These are phyloP conservation scores for Clathrus columnatus DNA, from an alignment of 768 basidiomycete species.

Conservation along the genomic window DNA sequence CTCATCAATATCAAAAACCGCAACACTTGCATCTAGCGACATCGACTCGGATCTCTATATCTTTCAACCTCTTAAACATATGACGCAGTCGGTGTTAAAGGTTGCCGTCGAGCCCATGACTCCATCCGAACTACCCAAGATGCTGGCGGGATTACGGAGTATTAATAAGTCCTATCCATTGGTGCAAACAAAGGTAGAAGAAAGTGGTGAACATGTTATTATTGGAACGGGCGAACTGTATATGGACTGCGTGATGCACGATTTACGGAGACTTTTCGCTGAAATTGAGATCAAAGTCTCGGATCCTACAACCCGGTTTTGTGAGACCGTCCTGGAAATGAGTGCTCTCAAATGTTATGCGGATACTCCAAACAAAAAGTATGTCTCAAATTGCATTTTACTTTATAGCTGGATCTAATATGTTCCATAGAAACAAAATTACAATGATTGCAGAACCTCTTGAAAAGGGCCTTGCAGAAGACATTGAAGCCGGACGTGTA, in stretches of 20 bases:
- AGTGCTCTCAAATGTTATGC: slow-evolving; percentile 98
- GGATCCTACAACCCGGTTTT: slow-evolving; percentile 96
- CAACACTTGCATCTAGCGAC: slow-evolving; percentile 68
- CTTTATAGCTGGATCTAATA: background rate
- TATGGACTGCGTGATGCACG: slow-evolving; percentile 95
- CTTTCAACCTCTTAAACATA: slow-evolving; percentile 92
- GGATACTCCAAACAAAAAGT: slow-evolving; percentile 99
- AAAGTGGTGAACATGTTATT: slow-evolving; percentile 94
- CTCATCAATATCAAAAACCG: slow-evolving; percentile 90
- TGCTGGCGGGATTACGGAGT: slow-evolving; percentile 93
- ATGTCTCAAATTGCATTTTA: slow-evolving; percentile 22
- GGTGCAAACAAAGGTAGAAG: slow-evolving; percentile 91
- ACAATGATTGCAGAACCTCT: slow-evolving; percentile 99
- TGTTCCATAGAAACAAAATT: slow-evolving; percentile 70
- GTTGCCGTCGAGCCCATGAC: slow-evolving; percentile 97
- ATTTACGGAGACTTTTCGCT: slow-evolving; percentile 82
- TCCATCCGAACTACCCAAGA: slow-evolving; percentile 96
- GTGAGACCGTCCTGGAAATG: slow-evolving; percentile 96
- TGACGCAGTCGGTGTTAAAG: slow-evolving; percentile 95
- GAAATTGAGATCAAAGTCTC: slow-evolving; percentile 99
- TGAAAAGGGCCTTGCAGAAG: slow-evolving; percentile 91
- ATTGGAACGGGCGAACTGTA: slow-evolving; percentile 97
- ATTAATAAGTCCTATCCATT: slow-evolving; percentile 98
- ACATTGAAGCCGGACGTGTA: slow-evolving; percentile 88
- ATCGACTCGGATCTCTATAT: slow-evolving; percentile 86